Percentiles rank a stretch among this genome's conserved stretches.
Conservation (phyloP, 2,329 filamentous ascomycete genomes). For the Diplodia scrobiculata region DNA sequence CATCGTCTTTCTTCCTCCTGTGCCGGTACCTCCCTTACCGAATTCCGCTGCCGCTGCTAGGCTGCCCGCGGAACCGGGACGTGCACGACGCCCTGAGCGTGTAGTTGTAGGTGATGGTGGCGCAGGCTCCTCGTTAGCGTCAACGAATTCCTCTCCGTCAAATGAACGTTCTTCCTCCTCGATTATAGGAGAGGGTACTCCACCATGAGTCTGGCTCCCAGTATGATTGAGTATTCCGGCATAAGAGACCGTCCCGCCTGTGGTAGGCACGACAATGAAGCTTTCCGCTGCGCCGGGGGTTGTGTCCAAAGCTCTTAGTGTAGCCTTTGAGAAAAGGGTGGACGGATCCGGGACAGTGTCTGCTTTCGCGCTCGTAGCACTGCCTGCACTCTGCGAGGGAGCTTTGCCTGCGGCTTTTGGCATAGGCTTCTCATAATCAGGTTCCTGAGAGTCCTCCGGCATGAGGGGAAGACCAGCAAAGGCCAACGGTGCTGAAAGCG, state of each 20-base stretch:
- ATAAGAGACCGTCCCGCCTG: conserved; percentile 89
- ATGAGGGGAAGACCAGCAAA: conserved; percentile 85
- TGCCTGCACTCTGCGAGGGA: conserved; percentile 47
- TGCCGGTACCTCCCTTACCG: conserved; percentile 31
- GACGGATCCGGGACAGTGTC: conserved; percentile 67
- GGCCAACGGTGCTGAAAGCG: conserved; percentile 83
- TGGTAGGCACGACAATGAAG: conserved; percentile 93
- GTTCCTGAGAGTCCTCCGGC: conserved; percentile 34
- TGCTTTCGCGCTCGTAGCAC: conserved; percentile 54
- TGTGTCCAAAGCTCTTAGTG: conserved; percentile 72
- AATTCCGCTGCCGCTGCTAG: conserved; percentile 34
- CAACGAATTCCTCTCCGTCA: conserved; percentile 75
- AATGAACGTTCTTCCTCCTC: conserved; percentile 51
- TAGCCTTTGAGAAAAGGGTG: conserved; percentile 81
- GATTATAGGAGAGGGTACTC: conserved; percentile 45
- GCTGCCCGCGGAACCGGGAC: conserved; percentile 30
- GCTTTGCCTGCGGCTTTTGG: conserved; percentile 40
- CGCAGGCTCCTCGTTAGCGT: conserved; percentile 69
- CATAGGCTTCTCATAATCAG: conserved; percentile 29
- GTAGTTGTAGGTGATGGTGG: conserved; percentile 51
- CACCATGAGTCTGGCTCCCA: conserved; percentile 40
- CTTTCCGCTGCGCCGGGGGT: conserved; percentile 52
- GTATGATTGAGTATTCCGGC: conserved; percentile 70
- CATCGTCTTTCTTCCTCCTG: conserved; percentile 63
- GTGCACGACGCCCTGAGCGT: conserved; percentile 42